phyloP scores from a whole-genome alignment of 345 rosid species.

The Garcia nutans region DNA sequence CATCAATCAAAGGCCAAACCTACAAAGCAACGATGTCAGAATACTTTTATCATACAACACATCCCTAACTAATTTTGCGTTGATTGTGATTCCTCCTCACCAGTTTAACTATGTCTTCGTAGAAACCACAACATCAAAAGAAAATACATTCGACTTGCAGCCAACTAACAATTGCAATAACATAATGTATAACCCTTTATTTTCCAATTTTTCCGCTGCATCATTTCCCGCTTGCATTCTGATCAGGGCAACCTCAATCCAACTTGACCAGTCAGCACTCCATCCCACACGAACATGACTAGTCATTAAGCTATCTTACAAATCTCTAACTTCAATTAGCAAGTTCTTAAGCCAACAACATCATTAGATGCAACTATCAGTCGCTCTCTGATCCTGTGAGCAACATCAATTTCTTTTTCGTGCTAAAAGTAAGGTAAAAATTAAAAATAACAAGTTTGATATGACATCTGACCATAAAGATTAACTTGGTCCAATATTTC shows the following conservation, averaged over 20 bases:
- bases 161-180: not conserved
- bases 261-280: conserved; percentile 3
- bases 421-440: not conserved
- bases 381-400: not conserved
- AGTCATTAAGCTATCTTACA: not conserved
- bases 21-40: no score
- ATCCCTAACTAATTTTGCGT: not conserved
- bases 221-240: not conserved
- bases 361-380: conserved; percentile 4
- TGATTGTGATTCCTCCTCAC: not conserved
- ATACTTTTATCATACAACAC: not conserved
- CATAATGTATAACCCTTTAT: not conserved
- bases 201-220: not conserved
- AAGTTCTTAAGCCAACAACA: not conserved
- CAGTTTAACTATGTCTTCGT: not conserved
- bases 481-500: not conserved
- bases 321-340: conserved; percentile 4
- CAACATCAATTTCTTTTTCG: not conserved
- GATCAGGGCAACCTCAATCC: not conserved
- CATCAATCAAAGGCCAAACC: not conserved
- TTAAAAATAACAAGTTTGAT: not conserved
- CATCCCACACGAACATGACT: not conserved
- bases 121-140: not conserved
- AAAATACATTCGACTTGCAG: not conserved
- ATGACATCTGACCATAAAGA: not conserved